Base-by-base conservation (phyloP, 2,329 filamentous ascomycete genomes). In the Fusarium xyrophilum region DNA sequence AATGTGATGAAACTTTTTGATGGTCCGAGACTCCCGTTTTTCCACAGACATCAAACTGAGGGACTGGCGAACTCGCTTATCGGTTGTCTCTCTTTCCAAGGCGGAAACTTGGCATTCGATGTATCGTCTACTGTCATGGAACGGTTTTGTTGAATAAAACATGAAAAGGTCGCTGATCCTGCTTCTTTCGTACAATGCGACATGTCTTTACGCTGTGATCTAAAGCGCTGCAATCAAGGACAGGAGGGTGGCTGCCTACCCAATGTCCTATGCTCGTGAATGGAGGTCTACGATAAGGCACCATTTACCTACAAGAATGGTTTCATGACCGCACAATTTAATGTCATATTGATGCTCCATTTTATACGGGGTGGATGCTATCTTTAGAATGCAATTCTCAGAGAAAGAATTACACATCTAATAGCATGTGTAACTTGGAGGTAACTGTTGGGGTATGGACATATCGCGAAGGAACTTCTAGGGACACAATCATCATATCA, bases 291-390 rank as follows among this genome's bases (percentile, higher is more conserved):
- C 40, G 40, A 43, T 5, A 7, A 43, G 25, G 5, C 6, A 27
- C 12, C 17, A 27, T n/a, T 14, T 5, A 5, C 17, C 7, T 27
- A 8, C 8, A 10, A n/a, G 15, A 14, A n/a, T 14, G 3, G 19
- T 14, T 2, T 17, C 14, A 3, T 4, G 7, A 15, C 17, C 9
- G 4, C 4, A 15, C 6, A n/a, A 7, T 15, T 19, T 5, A 5
- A 25, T 19, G 0, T 8, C 7, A 4, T 4, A 25, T 13, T 5
- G 3, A 43, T 10, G 23, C 11, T n/a, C n/a, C 5, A 19, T 5
- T 10, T 8, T 4, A 25, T 4, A 25, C 19, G 2, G 2, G 4
- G 3, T 0, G 6, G 9, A 7, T 19, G 23, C 5, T 4, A 6
- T 25, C 7, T 25, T 32, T 32, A 15, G 14, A 1, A 32, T 32